Conservation (phyloP, 1,139 yeast genomes). For the Arxiozyma bovina region DNA sequence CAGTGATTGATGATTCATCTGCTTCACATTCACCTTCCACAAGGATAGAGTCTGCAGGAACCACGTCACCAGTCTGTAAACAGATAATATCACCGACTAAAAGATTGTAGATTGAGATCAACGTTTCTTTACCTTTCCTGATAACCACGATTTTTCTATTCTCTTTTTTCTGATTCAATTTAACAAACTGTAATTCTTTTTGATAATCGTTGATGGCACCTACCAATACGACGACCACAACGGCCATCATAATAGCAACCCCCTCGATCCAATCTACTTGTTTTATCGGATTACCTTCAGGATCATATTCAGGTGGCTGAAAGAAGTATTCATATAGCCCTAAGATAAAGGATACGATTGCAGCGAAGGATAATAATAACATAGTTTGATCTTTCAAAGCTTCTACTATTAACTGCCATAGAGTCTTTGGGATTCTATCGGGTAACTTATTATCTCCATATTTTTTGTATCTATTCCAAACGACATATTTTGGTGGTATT, state of each 20-base stretch:
- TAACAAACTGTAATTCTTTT: constrained; percentile 88
- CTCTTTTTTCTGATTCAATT: constrained; percentile 77
- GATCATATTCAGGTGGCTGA: constrained; percentile 67
- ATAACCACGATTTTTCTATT: constrained; percentile 72
- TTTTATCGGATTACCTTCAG: constrained; percentile 65
- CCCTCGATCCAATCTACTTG: constrained; percentile 98
- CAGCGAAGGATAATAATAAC: constrained; percentile 75
- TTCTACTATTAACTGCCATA: constrained; percentile 61
- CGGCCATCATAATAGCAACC: constrained; percentile 90
- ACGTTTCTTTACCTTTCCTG: constrained; percentile 60
- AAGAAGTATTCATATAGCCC: constrained; percentile 92
- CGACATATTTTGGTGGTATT: constrained; percentile 14
- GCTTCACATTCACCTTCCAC: constrained; percentile 71
- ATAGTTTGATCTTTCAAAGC: constrained; percentile 90
- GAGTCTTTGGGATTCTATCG: constrained; percentile 54
- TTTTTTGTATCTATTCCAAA: constrained; percentile 31
- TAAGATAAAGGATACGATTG: constrained; percentile 76
- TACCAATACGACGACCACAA: constrained; percentile 79
- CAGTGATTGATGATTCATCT: constrained; percentile 89
- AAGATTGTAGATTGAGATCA: constrained; percentile 65
- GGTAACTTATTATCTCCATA: constrained; percentile 74
- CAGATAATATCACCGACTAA: constrained; percentile 78
- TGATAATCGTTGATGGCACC: constrained; percentile 95
- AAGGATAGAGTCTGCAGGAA: constrained; percentile 81
- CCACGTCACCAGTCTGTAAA: constrained; percentile 87